A percentile compares a stretch with the other conserved stretches of the same genome.
Evolutionary conservation across 2,329 filamentous ascomycete genomes (phyloP).

Genomic region (Juglanconis juglandina): DNA sequence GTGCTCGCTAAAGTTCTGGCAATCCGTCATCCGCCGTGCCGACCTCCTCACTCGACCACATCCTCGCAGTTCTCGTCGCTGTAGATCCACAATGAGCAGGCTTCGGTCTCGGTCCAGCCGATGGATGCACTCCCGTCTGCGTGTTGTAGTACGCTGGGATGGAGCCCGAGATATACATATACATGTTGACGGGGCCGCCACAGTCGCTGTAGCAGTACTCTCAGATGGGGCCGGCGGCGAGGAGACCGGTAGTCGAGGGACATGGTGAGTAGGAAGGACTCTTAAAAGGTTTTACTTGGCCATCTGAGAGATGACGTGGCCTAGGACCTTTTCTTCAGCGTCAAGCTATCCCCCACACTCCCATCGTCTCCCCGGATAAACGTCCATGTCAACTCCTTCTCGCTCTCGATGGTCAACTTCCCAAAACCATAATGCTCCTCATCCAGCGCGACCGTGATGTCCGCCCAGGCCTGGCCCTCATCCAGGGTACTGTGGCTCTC

Average conservation of each 20-base stretch:
- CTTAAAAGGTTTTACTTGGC: not conserved
- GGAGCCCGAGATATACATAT: not conserved
- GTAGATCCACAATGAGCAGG: not conserved
- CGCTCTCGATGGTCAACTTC: conserved; percentile 37
- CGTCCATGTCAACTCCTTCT: conserved; percentile 16
- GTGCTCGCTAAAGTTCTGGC: not conserved
- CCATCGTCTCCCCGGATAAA: conserved; percentile 41
- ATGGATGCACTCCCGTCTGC: not conserved
- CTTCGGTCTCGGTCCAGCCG: not conserved
- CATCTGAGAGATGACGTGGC: no score
- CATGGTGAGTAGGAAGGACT: not conserved
- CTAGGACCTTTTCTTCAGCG: conserved; percentile 18
- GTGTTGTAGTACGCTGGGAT: not conserved
- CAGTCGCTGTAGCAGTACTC: not conserved
- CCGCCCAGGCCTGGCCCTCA: conserved; percentile 29
- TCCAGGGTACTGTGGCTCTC: conserved; percentile 43
- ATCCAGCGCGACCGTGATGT: conserved; percentile 44
- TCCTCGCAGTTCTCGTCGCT: not conserved
- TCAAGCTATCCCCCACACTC: conserved; percentile 36
- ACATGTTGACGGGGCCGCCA: not conserved
- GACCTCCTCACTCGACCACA: not conserved
- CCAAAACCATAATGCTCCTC: conserved; percentile 45
- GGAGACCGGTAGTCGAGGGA: not conserved
- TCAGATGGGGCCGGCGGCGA: not conserved
- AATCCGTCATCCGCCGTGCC: not conserved